A percentile compares a stretch with the other conserved stretches of the same genome.
These are phyloP conservation scores for Flaveria linearis DNA, from an alignment of 129 eudicot genomes.

Conservation along the genomic window DNA sequence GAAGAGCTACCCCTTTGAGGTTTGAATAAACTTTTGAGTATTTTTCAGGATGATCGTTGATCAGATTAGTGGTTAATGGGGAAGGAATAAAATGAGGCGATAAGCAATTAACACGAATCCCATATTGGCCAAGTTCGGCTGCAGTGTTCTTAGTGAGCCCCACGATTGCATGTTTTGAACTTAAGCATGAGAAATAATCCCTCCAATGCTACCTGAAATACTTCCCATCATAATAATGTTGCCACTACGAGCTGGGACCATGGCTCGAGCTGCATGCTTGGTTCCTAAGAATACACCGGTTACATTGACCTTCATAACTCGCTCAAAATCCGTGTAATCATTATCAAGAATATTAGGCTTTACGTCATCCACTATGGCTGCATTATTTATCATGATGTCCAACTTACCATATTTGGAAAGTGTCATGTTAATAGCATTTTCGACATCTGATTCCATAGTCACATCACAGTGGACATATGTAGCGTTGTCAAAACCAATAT, in stretches of 20 bases:
- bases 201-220: slow-evolving; percentile 12
- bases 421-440: slow-evolving; percentile 21
- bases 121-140: slow-evolving; percentile 33
- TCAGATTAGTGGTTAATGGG: neutral
- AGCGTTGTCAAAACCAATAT: slow-evolving; percentile 27
- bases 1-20: slow-evolving; percentile 39
- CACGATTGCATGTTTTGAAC: slow-evolving; percentile 38
- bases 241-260: slow-evolving; percentile 21
- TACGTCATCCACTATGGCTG: slow-evolving; percentile 19
- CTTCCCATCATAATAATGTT: slow-evolving; percentile 32
- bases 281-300: slow-evolving; percentile 11
- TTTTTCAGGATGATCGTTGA: neutral
- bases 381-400: slow-evolving; percentile 38
- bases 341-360: slow-evolving; percentile 21
- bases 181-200: slow-evolving; percentile 26
- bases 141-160: slow-evolving; percentile 38
- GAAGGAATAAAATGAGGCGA: slow-evolving; percentile 32
- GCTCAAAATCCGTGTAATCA: neutral
- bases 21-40: neutral
- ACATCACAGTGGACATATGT: slow-evolving; percentile 17
- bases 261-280: slow-evolving; percentile 33
- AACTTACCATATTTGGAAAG: slow-evolving; percentile 28
- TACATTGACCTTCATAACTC: slow-evolving; percentile 26
- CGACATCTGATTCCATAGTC: slow-evolving; percentile 23
- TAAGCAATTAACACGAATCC: slow-evolving; percentile 41